Percentiles rank a stretch among this genome's conserved stretches.
These are phyloP conservation scores for Isabelozyma pseudorhagii DNA, from an alignment of 805 yeast genomes.

Conservation along the genomic window DNA sequence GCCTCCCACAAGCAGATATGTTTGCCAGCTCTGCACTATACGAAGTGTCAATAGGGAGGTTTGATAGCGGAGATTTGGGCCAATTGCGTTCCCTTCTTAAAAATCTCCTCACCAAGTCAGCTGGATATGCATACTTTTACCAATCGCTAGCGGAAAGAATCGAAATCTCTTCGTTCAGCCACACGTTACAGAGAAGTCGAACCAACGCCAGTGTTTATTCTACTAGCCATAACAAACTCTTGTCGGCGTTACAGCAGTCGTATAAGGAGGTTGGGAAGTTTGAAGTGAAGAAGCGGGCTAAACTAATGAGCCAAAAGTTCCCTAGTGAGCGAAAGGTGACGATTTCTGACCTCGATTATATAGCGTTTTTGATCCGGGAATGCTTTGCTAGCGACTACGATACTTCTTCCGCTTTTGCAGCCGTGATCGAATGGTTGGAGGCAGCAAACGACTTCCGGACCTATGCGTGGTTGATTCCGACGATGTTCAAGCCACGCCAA, in stretches of 20 bases:
- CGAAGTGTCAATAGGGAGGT: slow-evolving; percentile 26
- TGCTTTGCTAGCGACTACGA: slow-evolving; percentile 12
- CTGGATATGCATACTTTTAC: slow-evolving; percentile 25
- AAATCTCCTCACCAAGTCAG: slow-evolving; percentile 15
- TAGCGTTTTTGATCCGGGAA: slow-evolving; percentile 16
- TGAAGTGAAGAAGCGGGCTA: slow-evolving; percentile 18
- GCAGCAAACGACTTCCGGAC: slow-evolving; percentile 27
- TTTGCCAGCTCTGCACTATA: slow-evolving; percentile 13
- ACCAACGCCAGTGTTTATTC: slow-evolving; percentile 4
- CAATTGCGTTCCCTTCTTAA: slow-evolving; percentile 22
- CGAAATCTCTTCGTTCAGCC: slow-evolving; percentile 13
- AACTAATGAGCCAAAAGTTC: slow-evolving; percentile 14
- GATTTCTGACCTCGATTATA: slow-evolving; percentile 21
- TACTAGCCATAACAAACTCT: slow-evolving; percentile 18
- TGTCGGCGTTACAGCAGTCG: slow-evolving; percentile 22
- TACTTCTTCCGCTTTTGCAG: slow-evolving; percentile 12
- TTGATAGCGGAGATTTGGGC: slow-evolving; percentile 23
- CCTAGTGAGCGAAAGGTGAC: slow-evolving; percentile 10
- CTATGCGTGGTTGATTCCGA: slow-evolving; percentile 12
- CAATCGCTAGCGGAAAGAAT: slow-evolving; percentile 24
- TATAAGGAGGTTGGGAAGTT: slow-evolving; percentile 27
- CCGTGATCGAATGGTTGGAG: slow-evolving; percentile 20
- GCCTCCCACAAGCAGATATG: slow-evolving; percentile 15
- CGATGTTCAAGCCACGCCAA: slow-evolving; percentile 5
- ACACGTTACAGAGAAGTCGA: slow-evolving; percentile 9